Percentiles rank a stretch among this genome's conserved stretches.
These are phyloP conservation scores for Leccinum barrowsii DNA, from an alignment of 768 basidiomycete species.

Conservation along the genomic window DNA sequence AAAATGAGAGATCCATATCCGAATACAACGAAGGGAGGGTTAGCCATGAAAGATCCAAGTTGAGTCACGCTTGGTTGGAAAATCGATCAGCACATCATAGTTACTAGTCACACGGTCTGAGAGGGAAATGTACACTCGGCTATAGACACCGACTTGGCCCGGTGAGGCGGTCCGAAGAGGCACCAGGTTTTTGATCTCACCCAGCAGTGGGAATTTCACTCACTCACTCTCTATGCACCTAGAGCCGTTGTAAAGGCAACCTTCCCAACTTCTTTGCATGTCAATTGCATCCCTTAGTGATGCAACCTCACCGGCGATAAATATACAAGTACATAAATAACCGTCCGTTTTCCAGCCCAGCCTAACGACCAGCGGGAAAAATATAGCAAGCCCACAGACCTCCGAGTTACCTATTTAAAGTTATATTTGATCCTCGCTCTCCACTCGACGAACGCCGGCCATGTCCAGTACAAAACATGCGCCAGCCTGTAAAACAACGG, in stretches of 20 bases:
- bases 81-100: background rate
- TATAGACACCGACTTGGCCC: too few species aligned
- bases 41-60: constrained; percentile 4
- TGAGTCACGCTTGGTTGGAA: background rate
- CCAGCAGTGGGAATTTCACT: too few species aligned
- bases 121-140: too few species aligned
- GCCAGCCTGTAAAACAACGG: constrained; percentile 45
- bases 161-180: too few species aligned
- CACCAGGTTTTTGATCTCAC: too few species aligned
- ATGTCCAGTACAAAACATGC: constrained; percentile 63
- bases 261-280: too few species aligned
- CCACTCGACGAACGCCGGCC: constrained; percentile 55
- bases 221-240: too few species aligned
- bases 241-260: too few species aligned
- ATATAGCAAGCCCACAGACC: constrained; percentile 3
- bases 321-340: background rate
- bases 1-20: constrained; percentile 93
- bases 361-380: background rate
- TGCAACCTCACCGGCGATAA: background rate
- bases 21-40: constrained; percentile 66
- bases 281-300: too few species aligned
- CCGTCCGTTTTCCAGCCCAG: background rate
- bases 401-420: constrained; percentile 35
- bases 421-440: constrained; percentile 64
- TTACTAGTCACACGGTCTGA: background rate